Evolutionary conservation across 1,139 yeast species (phyloP).

Genomic region (Candida tropicalis): DNA sequence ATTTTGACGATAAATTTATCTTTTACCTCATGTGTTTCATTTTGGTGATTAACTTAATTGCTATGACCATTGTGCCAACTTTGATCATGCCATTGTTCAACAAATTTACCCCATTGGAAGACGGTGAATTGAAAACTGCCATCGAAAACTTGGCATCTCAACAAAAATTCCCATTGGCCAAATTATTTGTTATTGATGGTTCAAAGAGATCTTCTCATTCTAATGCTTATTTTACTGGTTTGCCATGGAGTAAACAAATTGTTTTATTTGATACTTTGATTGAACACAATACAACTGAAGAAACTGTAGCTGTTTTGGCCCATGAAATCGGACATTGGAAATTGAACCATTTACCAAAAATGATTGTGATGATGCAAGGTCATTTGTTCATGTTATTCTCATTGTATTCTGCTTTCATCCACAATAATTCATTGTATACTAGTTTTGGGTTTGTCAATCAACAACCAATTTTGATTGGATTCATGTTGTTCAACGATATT

Average conservation of each 20-base stretch:
- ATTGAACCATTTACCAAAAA: slow-evolving; percentile 76
- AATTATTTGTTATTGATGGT: slow-evolving; percentile 88
- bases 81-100: slow-evolving; percentile 91
- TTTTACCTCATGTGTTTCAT: slow-evolving; percentile 76
- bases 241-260: slow-evolving; percentile 96
- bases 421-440: slow-evolving; percentile 72
- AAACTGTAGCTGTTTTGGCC: slow-evolving; percentile 91
- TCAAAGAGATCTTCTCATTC: slow-evolving; percentile 95
- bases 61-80: slow-evolving; percentile 76
- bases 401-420: slow-evolving; percentile 75
- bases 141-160: slow-evolving; percentile 77
- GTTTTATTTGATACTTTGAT: slow-evolving; percentile 91
- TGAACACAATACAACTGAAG: slow-evolving; percentile 71
- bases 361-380: slow-evolving; percentile 63
- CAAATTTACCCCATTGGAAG: slow-evolving; percentile 85
- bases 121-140: slow-evolving; percentile 81
- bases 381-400: slow-evolving; percentile 69
- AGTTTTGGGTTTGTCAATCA: slow-evolving; percentile 72
- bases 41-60: slow-evolving; percentile 68
- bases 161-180: slow-evolving; percentile 82
- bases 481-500: slow-evolving; percentile 72
- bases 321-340: slow-evolving; percentile 99
- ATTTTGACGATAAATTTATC: slow-evolving; percentile 79
- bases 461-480: slow-evolving; percentile 79
- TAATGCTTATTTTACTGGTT: slow-evolving; percentile 92